Evolutionary conservation across 345 rosid genomes (phyloP).

Genomic region (Aethionema arabicum): DNA sequence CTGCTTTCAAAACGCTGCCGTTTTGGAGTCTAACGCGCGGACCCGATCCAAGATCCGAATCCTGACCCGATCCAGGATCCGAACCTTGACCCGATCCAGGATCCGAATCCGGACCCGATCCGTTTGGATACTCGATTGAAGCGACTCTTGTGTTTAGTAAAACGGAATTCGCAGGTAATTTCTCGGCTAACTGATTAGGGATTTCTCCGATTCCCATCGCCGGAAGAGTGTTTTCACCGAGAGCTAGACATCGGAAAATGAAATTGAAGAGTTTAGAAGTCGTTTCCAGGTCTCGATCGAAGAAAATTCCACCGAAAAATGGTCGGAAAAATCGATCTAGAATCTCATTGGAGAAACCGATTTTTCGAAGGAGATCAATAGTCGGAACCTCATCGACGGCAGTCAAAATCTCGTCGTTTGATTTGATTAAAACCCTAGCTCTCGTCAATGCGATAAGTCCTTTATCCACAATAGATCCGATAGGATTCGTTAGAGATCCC

Average conservation of each 20-base stretch:
- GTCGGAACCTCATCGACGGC: conserved; percentile 60
- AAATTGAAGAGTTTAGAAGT: conserved; percentile 82
- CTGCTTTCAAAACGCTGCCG: conserved; percentile 53
- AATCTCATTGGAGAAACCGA: conserved; percentile 71
- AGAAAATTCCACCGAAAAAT: conserved; percentile 89
- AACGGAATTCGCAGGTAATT: conserved; percentile 55
- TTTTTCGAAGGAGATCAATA: conserved; percentile 45
- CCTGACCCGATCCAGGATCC: conserved; percentile 33
- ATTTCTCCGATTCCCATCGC: conserved; percentile 78
- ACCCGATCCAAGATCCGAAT: conserved; percentile 32
- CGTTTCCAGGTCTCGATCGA: conserved; percentile 73
- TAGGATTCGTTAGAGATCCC: conserved; percentile 62
- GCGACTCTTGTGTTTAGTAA: conserved; percentile 52
- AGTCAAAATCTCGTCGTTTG: conserved; percentile 53
- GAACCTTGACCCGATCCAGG: conserved; percentile 35
- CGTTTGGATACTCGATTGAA: conserved; percentile 47
- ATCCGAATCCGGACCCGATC: conserved; percentile 28
- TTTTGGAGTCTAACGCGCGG: conserved; percentile 56
- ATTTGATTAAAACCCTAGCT: conserved; percentile 50
- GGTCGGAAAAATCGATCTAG: conserved; percentile 68
- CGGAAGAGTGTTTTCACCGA: conserved; percentile 84
- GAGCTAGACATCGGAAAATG: conserved; percentile 85
- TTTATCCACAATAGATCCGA: conserved; percentile 75
- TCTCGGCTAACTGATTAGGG: conserved; percentile 58
- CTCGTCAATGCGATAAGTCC: conserved; percentile 71